Evolutionary conservation across 805 yeast genomes (phyloP).

Genomic region (Kregervanrija fluxuum): DNA sequence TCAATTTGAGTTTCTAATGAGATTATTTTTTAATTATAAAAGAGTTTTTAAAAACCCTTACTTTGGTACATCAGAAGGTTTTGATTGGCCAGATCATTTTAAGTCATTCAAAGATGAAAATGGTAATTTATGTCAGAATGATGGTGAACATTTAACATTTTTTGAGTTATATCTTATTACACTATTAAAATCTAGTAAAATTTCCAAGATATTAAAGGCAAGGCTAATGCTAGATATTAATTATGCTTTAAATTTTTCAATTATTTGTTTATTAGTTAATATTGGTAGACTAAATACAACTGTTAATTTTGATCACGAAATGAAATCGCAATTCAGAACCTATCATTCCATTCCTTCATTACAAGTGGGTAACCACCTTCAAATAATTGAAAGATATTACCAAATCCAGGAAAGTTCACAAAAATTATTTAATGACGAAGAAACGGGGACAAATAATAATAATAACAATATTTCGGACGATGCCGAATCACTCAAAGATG

Average conservation of each 20-base stretch:
- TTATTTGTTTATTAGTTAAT: slow-evolving; percentile 69
- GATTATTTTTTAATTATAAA: slow-evolving; percentile 54
- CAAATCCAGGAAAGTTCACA: slow-evolving; percentile 12
- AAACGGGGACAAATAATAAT: not conserved
- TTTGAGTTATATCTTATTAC: slow-evolving; percentile 79
- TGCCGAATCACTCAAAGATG: not conserved
- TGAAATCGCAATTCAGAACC: slow-evolving; percentile 89
- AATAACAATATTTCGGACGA: not conserved
- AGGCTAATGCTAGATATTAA: slow-evolving; percentile 55
- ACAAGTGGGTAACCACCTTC: slow-evolving; percentile 54
- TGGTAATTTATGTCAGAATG: slow-evolving; percentile 17
- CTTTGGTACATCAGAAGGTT: slow-evolving; percentile 28
- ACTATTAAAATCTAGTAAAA: slow-evolving; percentile 73
- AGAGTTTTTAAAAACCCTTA: slow-evolving; percentile 64
- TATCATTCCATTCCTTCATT: slow-evolving; percentile 90
- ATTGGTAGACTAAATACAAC: slow-evolving; percentile 94
- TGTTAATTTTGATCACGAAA: slow-evolving; percentile 87
- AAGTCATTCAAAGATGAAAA: slow-evolving; percentile 15
- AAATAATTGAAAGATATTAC: slow-evolving; percentile 21
- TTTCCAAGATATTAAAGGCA: slow-evolving; percentile 77
- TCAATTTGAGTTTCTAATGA: slow-evolving; percentile 69
- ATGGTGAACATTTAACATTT: slow-evolving; percentile 55
- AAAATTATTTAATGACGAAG: slow-evolving; percentile 14
- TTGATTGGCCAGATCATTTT: slow-evolving; percentile 31
- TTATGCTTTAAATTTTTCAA: slow-evolving; percentile 29